Evolutionary conservation across 805 yeast species (phyloP), one percentile per base, ranked within the genome.

Genomic region (Zygoascus tannicola): DNA sequence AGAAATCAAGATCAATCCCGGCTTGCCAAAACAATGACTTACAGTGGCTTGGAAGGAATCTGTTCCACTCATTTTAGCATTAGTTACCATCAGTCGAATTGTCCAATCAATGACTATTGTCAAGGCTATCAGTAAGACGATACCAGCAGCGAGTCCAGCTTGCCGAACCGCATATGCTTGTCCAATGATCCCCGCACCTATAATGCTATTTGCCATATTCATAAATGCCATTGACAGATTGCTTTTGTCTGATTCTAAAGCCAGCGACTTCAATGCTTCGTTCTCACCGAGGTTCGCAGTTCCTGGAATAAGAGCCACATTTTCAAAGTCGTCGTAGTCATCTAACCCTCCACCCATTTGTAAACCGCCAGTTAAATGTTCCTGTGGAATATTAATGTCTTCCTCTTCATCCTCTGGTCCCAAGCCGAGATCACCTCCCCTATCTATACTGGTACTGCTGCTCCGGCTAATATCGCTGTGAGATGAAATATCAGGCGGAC

Each of bases 101-200:
- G 97, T 88, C 92, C 96, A 88, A 63, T 90, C 97, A 10, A 87
- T 85, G 14, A 86, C 67, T 1, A 79, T 47, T 0, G 94, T 78
- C 44, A 90, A 63, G 0, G 73, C 54, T 0, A 77, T 55, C 58
- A 86, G 69, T 4, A 79, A 70, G 2, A 85, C 19, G 0, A 80
- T 56, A 2, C 95, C 94, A 0, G 90, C 86, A 0, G 80, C 46
- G 2, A 90, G 60, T 0, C 97, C 97, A 16, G 85, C 73, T 54
- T 87, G 85, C 38, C 73, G 69, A 55, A 88, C 76, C 0, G 97
- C 96, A 51, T 80, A 82, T 1, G 97, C 94, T 50, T 87, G 94
- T 1, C 97, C 95, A 26, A 90, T 85, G 43, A 90, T 85, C 2
- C 97, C 97, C 0, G 97, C 97, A 0, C 97, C 97, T 4, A 90